Percentiles rank a stretch among this genome's conserved stretches.
These are phyloP conservation scores for Malus hybrid DNA, from an alignment of 331 rosid species.

Conservation along the genomic window DNA sequence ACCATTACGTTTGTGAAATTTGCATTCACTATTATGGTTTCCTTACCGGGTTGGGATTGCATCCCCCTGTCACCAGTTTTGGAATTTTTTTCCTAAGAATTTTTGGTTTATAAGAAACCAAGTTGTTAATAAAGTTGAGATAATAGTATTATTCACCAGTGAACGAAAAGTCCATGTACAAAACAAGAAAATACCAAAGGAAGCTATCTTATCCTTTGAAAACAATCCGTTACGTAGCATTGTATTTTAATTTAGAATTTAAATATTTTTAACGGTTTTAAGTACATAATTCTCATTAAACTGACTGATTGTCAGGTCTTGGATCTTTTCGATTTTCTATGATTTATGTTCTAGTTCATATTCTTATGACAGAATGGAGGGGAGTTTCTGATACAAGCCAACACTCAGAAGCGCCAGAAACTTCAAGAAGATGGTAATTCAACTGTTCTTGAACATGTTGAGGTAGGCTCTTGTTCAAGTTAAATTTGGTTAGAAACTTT, in stretches of 20 bases:
- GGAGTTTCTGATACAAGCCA: slow-evolving; percentile 84
- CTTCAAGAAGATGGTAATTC: slow-evolving; percentile 40
- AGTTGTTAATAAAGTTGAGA: background rate
- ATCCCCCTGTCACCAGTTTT: background rate
- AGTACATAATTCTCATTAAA: background rate
- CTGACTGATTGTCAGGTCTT: background rate
- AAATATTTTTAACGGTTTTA: background rate
- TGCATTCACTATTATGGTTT: background rate
- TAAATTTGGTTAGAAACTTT: slow-evolving; percentile 5
- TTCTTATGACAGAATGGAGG: slow-evolving; percentile 37
- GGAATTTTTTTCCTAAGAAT: background rate
- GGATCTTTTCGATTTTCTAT: background rate
- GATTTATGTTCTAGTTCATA: background rate
- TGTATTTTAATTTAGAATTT: background rate
- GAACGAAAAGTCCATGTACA: background rate
- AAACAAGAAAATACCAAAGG: background rate
- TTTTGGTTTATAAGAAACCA: background rate
- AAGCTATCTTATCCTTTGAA: background rate
- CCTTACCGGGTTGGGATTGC: background rate
- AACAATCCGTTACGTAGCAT: background rate
- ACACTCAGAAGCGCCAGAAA: slow-evolving; percentile 74
- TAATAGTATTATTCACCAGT: background rate
- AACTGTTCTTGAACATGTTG: slow-evolving; percentile 46
- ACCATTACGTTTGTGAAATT: background rate
- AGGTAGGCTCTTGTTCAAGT: slow-evolving; percentile 47